Evolutionary conservation across 2,329 filamentous ascomycete genomes (phyloP).

Genomic region (Venturia nashicola): DNA sequence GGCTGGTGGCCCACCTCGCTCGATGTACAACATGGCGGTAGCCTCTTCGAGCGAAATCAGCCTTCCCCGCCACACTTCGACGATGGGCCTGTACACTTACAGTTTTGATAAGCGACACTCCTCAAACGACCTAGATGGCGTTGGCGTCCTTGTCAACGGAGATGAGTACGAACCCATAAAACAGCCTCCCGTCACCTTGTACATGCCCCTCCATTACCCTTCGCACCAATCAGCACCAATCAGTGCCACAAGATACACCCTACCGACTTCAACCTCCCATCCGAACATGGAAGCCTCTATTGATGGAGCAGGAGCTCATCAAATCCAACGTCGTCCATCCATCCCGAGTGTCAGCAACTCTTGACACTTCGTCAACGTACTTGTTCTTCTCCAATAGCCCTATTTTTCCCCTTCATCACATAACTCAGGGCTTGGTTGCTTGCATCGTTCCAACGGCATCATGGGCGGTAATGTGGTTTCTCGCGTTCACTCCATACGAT

Average conservation of each 20-base stretch:
- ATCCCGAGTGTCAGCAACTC: background rate
- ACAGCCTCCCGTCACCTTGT: background rate
- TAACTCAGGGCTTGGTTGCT: background rate
- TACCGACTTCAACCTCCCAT: background rate
- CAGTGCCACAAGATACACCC: background rate
- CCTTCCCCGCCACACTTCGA: background rate
- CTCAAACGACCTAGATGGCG: background rate
- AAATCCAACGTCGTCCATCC: background rate
- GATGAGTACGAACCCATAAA: slow-evolving; percentile 1
- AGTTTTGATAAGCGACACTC: background rate
- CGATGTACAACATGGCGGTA: background rate
- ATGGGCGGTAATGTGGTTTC: background rate
- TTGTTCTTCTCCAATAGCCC: background rate
- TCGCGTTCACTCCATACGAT: background rate
- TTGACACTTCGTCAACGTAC: background rate
- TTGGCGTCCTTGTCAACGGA: background rate
- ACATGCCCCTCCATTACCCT: background rate
- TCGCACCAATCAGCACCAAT: background rate
- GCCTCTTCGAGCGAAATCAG: background rate
- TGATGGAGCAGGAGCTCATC: background rate
- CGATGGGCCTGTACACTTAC: background rate
- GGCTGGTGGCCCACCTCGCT: background rate
- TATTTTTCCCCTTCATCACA: background rate
- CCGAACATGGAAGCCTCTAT: background rate
- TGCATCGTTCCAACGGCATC: background rate